Evolutionary conservation across 495 filamentous ascomycete species (phyloP).

Genomic region (Xylaria grammica): DNA sequence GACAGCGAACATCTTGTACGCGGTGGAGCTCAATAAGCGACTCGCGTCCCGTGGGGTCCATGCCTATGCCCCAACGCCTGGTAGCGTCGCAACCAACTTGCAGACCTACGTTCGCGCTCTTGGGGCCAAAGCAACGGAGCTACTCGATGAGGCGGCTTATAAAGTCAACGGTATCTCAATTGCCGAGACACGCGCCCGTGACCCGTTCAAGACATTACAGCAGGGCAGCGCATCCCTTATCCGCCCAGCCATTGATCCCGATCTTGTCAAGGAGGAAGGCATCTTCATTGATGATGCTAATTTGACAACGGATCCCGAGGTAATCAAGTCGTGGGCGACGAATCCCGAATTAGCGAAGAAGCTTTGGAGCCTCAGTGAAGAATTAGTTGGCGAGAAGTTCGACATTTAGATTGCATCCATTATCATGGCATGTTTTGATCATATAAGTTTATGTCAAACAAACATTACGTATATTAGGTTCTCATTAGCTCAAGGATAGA

Average conservation of each 20-base stretch:
- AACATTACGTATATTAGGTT: too few species aligned
- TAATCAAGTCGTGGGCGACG: constrained; percentile 46
- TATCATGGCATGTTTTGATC: constrained; percentile 25
- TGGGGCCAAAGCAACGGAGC: constrained; percentile 3
- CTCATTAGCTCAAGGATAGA: too few species aligned
- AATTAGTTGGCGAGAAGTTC: constrained; percentile 42
- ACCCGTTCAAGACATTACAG: constrained; percentile 46
- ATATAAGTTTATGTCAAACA: too few species aligned
- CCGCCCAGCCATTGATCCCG: constrained; percentile 50
- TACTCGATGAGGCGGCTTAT: constrained; percentile 22
- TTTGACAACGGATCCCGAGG: constrained; percentile 31
- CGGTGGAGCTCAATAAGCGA: constrained; percentile 54
- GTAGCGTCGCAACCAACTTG: constrained; percentile 44
- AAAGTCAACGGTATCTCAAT: constrained; percentile 36
- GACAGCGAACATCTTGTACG: constrained; percentile 63
- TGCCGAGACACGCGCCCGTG: constrained; percentile 43
- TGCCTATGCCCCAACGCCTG: constrained; percentile 52
- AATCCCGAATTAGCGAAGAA: constrained; percentile 32
- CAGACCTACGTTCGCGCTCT: constrained; percentile 16
- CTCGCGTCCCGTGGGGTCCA: constrained; percentile 37
- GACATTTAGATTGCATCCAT: constrained; percentile 42
- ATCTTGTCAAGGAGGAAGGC: constrained; percentile 34
- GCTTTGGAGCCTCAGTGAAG: constrained; percentile 55
- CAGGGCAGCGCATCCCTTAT: constrained; percentile 48
- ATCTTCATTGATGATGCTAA: constrained; percentile 44